These are phyloP conservation scores for Cardamine resedifolia DNA, from an alignment of 345 rosid species.

Conservation along the genomic window DNA sequence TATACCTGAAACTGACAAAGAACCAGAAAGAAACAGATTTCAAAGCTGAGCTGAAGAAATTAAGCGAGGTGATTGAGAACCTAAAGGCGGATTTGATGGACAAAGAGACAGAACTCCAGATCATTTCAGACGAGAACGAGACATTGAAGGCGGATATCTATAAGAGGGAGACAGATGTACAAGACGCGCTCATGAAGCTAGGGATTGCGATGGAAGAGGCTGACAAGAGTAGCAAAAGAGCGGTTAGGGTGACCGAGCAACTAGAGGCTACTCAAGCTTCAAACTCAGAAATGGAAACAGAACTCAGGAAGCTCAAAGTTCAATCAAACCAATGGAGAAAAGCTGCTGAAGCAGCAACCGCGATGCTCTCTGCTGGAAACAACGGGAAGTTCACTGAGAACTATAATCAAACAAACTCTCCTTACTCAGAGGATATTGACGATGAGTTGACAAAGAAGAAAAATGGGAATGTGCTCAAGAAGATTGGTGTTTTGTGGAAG, in stretches of 20 bases:
- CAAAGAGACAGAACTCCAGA: constrained; percentile 75
- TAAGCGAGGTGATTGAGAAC: constrained; percentile 49
- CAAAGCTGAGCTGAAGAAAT: constrained; percentile 48
- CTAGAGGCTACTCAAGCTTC: constrained; percentile 78
- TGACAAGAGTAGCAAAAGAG: constrained; percentile 69
- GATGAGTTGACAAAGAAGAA: constrained; percentile 87
- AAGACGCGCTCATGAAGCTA: constrained; percentile 66
- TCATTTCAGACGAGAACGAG: constrained; percentile 64
- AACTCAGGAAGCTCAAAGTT: constrained; percentile 85
- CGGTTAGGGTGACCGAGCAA: constrained; percentile 67
- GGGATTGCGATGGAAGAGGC: constrained; percentile 75
- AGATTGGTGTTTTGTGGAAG: constrained; percentile 96
- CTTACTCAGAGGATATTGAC: constrained; percentile 66
- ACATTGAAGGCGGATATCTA: constrained; percentile 52
- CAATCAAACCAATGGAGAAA: constrained; percentile 99
- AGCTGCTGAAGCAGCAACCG: constrained; percentile 95
- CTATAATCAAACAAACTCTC: constrained; percentile 48
- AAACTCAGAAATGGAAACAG: constrained; percentile 68
- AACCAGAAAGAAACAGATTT: constrained; percentile 34
- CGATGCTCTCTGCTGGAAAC: constrained; percentile 81
- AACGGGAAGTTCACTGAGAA: constrained; percentile 69
- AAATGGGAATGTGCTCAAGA: constrained; percentile 91
- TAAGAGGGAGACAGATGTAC: constrained; percentile 56
- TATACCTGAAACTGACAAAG: constrained; percentile 50
- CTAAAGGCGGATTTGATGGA: constrained; percentile 68